Evolutionary conservation across 495 filamentous ascomycete species (phyloP).

Genomic region (Xylaria sp.): DNA sequence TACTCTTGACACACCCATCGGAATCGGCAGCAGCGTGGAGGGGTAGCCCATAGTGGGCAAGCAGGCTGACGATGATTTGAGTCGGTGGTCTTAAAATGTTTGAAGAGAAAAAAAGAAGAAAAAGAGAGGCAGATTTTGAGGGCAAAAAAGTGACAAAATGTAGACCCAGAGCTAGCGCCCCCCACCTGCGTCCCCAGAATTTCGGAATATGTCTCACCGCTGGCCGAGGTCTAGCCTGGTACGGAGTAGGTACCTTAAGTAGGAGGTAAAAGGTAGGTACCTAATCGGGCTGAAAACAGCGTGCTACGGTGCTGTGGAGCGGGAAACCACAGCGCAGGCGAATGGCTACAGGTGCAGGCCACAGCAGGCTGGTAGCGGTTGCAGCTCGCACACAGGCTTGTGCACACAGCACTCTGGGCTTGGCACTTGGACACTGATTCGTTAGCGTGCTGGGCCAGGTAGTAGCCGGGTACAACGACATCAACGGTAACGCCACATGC

Average conservation of each 20-base stretch:
- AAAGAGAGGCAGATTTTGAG: constrained; percentile 17
- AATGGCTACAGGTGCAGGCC: neutral
- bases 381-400: neutral
- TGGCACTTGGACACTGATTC: constrained; percentile 17
- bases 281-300: constrained; percentile 16
- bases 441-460: constrained; percentile 18
- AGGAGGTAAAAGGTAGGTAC: neutral
- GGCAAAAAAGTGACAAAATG: constrained; percentile 27
- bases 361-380: constrained; percentile 2
- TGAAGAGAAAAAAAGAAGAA: constrained; percentile 52
- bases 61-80: constrained; percentile 90
- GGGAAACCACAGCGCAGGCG: neutral
- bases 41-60: constrained; percentile 32
- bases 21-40: constrained; percentile 81
- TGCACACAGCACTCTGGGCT: neutral
- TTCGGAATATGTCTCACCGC: constrained; percentile 33
- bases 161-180: neutral
- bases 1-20: constrained; percentile 88
- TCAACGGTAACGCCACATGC: constrained; percentile 10
- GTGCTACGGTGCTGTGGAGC: constrained; percentile 1
- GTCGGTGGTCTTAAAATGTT: constrained; percentile 78
- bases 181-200: constrained; percentile 25
- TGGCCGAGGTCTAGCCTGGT: constrained; percentile 12
- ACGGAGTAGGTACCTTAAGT: neutral
- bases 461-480: constrained; percentile 11